phyloP scores from a whole-genome alignment of 2,329 filamentous ascomycete species.

The Cercospora janseana region DNA sequence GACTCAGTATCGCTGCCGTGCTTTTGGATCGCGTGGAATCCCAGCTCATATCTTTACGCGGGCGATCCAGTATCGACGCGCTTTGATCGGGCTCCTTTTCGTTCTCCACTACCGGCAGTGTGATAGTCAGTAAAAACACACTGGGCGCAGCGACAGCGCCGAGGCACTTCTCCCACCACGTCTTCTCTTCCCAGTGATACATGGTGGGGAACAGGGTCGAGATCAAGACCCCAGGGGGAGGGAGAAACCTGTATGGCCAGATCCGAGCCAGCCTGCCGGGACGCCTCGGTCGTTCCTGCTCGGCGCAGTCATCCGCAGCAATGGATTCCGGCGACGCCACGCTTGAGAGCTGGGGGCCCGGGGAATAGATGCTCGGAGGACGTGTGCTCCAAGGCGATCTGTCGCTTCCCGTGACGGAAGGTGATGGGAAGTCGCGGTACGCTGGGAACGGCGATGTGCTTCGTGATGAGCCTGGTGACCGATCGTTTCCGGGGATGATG shows the following conservation, averaged over 20 bases:
- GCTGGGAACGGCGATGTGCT: constrained; percentile 64
- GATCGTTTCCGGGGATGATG: constrained; percentile 39
- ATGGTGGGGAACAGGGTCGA: constrained; percentile 84
- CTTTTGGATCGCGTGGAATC: constrained; percentile 22
- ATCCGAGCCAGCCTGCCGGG: constrained; percentile 54
- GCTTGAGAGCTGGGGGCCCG: constrained; percentile 37
- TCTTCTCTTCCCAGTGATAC: constrained; percentile 76
- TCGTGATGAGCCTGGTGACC: constrained; percentile 41
- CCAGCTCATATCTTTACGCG: constrained; percentile 20
- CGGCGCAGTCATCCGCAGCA: constrained; percentile 35
- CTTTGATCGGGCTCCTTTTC: constrained; percentile 43
- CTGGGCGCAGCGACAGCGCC: constrained; percentile 83
- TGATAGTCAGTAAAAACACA: constrained; percentile 85
- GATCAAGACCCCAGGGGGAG: constrained; percentile 67
- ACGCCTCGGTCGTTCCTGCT: constrained; percentile 24
- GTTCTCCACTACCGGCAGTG: constrained; percentile 83
- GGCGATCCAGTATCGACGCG: constrained; percentile 6
- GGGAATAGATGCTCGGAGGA: constrained; percentile 57
- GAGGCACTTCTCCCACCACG: constrained; percentile 77
- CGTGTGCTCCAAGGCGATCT: constrained; percentile 30
- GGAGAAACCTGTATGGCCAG: constrained; percentile 78
- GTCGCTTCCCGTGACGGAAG: constrained; percentile 41
- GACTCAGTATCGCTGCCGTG: constrained; percentile 15
- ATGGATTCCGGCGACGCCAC: constrained; percentile 36
- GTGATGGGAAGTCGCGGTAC: constrained; percentile 54